Evolutionary conservation across 306 rosid genomes (phyloP).

Genomic region (Lathyrus aphaca): DNA sequence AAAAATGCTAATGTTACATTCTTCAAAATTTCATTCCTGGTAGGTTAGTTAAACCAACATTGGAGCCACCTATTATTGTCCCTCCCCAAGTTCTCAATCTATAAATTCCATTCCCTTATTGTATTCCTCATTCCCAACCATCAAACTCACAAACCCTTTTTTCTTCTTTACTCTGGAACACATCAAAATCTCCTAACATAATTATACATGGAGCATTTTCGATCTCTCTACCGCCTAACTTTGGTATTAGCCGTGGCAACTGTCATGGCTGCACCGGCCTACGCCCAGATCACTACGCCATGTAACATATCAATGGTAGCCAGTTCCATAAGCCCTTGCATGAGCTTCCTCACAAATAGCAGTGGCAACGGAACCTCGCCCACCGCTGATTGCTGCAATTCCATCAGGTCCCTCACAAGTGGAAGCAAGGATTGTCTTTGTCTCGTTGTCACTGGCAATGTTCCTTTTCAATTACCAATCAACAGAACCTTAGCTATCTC

Average conservation of each 20-base stretch:
- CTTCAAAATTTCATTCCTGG: slow-evolving; percentile 25
- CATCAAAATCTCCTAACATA: background rate
- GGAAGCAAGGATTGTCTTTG: slow-evolving; percentile 71
- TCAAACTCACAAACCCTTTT: slow-evolving; percentile 21
- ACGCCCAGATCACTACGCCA: slow-evolving; percentile 58
- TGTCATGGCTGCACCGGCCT: slow-evolving; percentile 43
- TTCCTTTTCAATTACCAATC: slow-evolving; percentile 74
- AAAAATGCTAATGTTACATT: slow-evolving; percentile 36
- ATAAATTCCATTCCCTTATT: slow-evolving; percentile 50
- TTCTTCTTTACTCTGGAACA: slow-evolving; percentile 17
- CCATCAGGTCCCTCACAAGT: slow-evolving; percentile 61
- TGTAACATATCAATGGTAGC: slow-evolving; percentile 57
- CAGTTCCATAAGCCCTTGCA: slow-evolving; percentile 58
- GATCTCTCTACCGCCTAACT: slow-evolving; percentile 23
- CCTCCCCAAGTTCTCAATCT: slow-evolving; percentile 41
- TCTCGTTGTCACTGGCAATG: slow-evolving; percentile 60
- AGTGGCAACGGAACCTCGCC: slow-evolving; percentile 66
- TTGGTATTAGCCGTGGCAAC: slow-evolving; percentile 39
- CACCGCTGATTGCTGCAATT: slow-evolving; percentile 63
- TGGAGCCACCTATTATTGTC: slow-evolving; percentile 33
- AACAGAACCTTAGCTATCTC: slow-evolving; percentile 77
- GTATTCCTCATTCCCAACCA: slow-evolving; percentile 11
- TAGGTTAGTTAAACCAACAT: slow-evolving; percentile 67
- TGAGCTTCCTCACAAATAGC: slow-evolving; percentile 72
- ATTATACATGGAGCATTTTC: slow-evolving; percentile 42